Conservation (phyloP, 1,284 basidiomycete species). For the Naganishia liquefaciens region DNA sequence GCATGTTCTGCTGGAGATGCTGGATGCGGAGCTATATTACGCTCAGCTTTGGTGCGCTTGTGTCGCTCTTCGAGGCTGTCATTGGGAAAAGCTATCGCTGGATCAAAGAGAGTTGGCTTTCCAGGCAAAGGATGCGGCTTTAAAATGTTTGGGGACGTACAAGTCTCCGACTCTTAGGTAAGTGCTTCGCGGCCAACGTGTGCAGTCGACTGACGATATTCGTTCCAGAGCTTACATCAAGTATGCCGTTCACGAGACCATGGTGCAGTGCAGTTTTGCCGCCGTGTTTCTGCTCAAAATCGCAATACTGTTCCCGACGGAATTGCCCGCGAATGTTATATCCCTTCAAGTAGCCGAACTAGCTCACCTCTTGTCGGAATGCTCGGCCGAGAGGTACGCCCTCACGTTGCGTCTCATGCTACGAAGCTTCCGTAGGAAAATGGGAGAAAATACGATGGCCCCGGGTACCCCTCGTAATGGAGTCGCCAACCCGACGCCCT, state of each 20-base stretch:
- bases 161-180: constrained; percentile 74
- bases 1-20: constrained; percentile 72
- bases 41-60: constrained; percentile 92
- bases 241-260: constrained; percentile 88
- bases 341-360: constrained; percentile 49
- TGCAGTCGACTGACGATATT: background rate
- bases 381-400: constrained; percentile 65
- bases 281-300: constrained; percentile 87
- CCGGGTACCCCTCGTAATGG: constrained; percentile 56
- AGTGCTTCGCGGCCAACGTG: constrained; percentile 35
- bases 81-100: constrained; percentile 80
- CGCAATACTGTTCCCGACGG: constrained; percentile 50
- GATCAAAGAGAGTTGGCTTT: constrained; percentile 91
- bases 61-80: constrained; percentile 81
- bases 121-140: constrained; percentile 87
- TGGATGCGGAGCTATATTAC: constrained; percentile 83
- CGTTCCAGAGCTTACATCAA: constrained; percentile 30
- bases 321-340: constrained; percentile 43
- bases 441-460: constrained; percentile 66
- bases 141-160: constrained; percentile 77
- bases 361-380: constrained; percentile 51
- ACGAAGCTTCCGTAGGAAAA: constrained; percentile 79
- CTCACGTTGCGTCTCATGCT: constrained; percentile 87
- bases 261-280: constrained; percentile 88
- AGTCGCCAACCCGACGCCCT: constrained; percentile 54